A percentile compares a stretch with the other conserved stretches of the same genome.
phyloP scores from a whole-genome alignment of 83 land plant species.

The Diphasiastrum complanatum region DNA sequence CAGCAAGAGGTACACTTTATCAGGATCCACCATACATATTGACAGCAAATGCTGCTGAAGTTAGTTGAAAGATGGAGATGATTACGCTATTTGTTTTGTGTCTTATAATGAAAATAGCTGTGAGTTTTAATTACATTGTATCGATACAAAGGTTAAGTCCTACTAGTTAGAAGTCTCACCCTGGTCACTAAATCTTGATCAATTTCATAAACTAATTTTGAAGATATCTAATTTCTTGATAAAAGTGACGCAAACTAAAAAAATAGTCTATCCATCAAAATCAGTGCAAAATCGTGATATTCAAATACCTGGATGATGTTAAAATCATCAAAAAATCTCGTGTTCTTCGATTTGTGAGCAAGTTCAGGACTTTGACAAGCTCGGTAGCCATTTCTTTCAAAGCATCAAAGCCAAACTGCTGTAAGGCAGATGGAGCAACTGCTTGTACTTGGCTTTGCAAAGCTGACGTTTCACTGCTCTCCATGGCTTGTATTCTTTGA shows the following conservation, averaged over 20 bases:
- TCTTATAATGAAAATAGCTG: too few relatives aligned
- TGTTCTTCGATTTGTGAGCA: constrained; percentile 70
- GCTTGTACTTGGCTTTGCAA: constrained; percentile 88
- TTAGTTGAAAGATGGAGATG: too few relatives aligned
- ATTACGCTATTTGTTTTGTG: too few relatives aligned
- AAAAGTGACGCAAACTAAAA: not conserved
- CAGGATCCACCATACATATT: too few relatives aligned
- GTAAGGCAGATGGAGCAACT: constrained; percentile 62
- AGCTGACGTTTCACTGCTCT: constrained; percentile 56
- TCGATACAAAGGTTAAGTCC: too few relatives aligned
- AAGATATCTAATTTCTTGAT: too few relatives aligned
- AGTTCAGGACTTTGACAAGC: constrained; percentile 47
- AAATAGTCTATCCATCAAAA: not conserved
- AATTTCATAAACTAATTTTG: too few relatives aligned
- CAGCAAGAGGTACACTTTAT: too few relatives aligned
- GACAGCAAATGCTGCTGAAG: too few relatives aligned
- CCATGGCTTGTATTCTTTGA: constrained; percentile 64
- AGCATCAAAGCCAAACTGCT: constrained; percentile 64
- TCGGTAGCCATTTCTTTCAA: constrained; percentile 58
- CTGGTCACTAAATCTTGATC: too few relatives aligned
- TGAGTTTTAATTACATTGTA: too few relatives aligned
- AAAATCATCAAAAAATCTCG: constrained; percentile 76
- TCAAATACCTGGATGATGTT: constrained; percentile 59
- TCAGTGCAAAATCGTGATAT: not conserved
- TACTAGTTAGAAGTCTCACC: too few relatives aligned